Percentiles rank a stretch among this genome's conserved stretches.
phyloP scores from a whole-genome alignment of 805 yeast genomes.

The Monosporozyma aerobia region DNA sequence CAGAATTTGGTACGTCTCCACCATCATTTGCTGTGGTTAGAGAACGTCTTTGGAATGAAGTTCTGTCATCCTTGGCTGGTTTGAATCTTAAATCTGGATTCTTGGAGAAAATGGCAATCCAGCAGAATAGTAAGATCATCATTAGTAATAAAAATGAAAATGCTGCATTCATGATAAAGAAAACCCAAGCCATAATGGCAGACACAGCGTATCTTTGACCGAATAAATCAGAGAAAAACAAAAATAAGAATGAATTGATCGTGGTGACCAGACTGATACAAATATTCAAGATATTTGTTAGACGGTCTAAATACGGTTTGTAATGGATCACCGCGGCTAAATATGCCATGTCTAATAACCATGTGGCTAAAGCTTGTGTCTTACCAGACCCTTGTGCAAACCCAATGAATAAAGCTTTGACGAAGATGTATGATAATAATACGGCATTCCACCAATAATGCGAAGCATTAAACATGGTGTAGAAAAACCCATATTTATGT shows the following conservation, averaged over 20 bases:
- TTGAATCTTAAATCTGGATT: constrained; percentile 85
- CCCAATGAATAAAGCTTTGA: constrained; percentile 65
- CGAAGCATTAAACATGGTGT: constrained; percentile 77
- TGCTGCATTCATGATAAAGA: constrained; percentile 83
- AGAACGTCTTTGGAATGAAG: constrained; percentile 62
- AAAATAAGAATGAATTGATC: constrained; percentile 71
- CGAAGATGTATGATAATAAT: constrained; percentile 46
- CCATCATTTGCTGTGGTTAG: constrained; percentile 12
- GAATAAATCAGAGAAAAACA: constrained; percentile 78
- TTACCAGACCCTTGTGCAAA: constrained; percentile 74
- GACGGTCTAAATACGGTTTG: constrained; percentile 71
- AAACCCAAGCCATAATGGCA: constrained; percentile 86
- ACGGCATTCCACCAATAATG: constrained; percentile 78
- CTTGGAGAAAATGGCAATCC: constrained; percentile 56
- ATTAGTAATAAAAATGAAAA: constrained; percentile 68
- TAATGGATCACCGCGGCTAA: constrained; percentile 51
- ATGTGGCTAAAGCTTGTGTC: constrained; percentile 68
- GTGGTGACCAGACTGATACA: constrained; percentile 61
- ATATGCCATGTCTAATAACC: constrained; percentile 66
- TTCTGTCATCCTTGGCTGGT: constrained; percentile 90
- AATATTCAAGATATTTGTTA: constrained; percentile 71
- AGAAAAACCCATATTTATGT: constrained; percentile 78
- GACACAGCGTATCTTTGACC: constrained; percentile 74
- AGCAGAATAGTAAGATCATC: constrained; percentile 57
- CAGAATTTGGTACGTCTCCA: constrained; percentile 23